These are phyloP conservation scores for Penstemon newberryi DNA, from an alignment of 257 asterid species.

Conservation along the genomic window DNA sequence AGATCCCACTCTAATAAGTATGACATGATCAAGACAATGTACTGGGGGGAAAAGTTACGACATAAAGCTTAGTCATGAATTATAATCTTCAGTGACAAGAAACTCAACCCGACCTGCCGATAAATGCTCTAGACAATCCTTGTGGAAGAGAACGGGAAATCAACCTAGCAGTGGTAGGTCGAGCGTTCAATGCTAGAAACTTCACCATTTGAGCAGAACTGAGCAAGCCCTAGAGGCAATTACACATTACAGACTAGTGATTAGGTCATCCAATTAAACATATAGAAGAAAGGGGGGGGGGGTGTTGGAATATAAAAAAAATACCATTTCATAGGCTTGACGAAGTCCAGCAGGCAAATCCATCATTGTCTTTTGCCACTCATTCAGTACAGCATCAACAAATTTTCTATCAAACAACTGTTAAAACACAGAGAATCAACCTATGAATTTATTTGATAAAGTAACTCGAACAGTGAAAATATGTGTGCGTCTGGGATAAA, in stretches of 20 bases:
- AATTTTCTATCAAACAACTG: slow-evolving; percentile 91
- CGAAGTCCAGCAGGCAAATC: slow-evolving; percentile 98
- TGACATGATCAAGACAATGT: slow-evolving; percentile 10
- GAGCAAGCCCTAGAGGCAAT: slow-evolving; percentile 74
- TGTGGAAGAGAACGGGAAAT: slow-evolving; percentile 85
- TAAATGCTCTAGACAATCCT: slow-evolving; percentile 84
- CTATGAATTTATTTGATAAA: background rate
- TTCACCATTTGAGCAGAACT: slow-evolving; percentile 95
- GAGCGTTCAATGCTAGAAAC: slow-evolving; percentile 79
- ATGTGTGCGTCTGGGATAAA: background rate
- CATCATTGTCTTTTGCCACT: slow-evolving; percentile 97
- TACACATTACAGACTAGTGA: slow-evolving; percentile 31
- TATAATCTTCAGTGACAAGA: too few relatives aligned
- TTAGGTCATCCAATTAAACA: slow-evolving; percentile 11
- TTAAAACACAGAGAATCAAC: slow-evolving; percentile 20
- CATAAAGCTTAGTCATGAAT: too few relatives aligned
- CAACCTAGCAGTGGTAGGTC: slow-evolving; percentile 86
- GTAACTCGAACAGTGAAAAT: background rate
- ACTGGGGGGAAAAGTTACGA: background rate
- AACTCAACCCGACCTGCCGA: slow-evolving; percentile 66
- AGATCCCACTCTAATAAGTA: background rate
- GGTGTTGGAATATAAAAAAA: background rate
- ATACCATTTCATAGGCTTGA: slow-evolving; percentile 97
- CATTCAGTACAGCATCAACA: slow-evolving; percentile 89
- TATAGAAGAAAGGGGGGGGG: background rate